Percentiles rank a stretch among this genome's conserved stretches.
Evolutionary conservation across 2,329 filamentous ascomycete species (phyloP).

Genomic region (Venturia asperata): DNA sequence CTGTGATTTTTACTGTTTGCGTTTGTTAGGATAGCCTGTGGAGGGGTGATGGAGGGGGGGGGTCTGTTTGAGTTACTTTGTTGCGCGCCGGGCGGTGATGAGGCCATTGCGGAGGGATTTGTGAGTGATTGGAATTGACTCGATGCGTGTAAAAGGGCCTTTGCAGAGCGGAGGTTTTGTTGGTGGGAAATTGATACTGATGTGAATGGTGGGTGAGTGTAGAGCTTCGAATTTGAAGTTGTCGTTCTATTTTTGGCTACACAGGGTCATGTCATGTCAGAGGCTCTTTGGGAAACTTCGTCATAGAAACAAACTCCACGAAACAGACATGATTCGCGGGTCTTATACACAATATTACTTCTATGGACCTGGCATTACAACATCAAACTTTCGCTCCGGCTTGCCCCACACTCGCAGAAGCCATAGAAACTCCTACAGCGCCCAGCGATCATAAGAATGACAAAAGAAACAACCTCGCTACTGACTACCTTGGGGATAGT

Average conservation of each 20-base stretch:
- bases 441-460: background rate
- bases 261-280: background rate
- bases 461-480: conserved; percentile 5
- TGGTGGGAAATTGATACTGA: background rate
- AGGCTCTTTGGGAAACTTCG: background rate
- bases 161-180: background rate
- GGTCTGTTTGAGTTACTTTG: background rate
- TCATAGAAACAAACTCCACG: background rate
- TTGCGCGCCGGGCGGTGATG: conserved; percentile 6
- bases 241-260: background rate
- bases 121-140: background rate
- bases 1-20: conserved; percentile 55
- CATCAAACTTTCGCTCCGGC: background rate
- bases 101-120: background rate
- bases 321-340: background rate
- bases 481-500: background rate
- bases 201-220: background rate
- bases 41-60: background rate
- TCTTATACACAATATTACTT: conserved; percentile 1
- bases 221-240: background rate
- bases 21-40: background rate
- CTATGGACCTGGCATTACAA: conserved; percentile 6
- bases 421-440: background rate
- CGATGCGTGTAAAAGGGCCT: background rate
- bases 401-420: background rate